Percentiles rank a stretch among this genome's conserved stretches.
Evolutionary conservation across 306 rosid genomes (phyloP).

Genomic region (Malus sylvestris): DNA sequence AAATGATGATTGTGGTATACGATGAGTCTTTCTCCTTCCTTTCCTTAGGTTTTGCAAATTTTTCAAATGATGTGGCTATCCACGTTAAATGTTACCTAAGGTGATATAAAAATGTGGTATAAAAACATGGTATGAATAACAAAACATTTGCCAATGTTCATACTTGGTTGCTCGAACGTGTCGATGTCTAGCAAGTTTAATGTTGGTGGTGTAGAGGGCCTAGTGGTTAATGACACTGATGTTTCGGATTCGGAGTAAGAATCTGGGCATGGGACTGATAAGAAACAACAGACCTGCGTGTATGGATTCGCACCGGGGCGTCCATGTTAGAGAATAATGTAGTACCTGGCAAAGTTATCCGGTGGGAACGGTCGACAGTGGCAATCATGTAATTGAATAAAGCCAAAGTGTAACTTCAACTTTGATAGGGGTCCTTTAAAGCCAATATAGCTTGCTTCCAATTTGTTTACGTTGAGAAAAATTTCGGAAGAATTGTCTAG

Average conservation of each 20-base stretch:
- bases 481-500: too few relatives aligned
- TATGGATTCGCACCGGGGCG: not conserved
- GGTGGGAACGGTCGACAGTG: not conserved
- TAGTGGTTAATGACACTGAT: conserved; percentile 14
- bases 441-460: too few relatives aligned
- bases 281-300: not conserved
- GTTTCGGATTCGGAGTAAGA: conserved; percentile 21
- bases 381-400: not conserved
- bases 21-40: too few relatives aligned
- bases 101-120: accelerated
- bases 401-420: not conserved
- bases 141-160: conserved; percentile 5
- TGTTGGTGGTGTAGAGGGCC: conserved; percentile 2
- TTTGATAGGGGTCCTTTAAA: not conserved
- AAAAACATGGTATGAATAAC: too few relatives aligned
- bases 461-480: too few relatives aligned
- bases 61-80: too few relatives aligned
- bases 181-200: conserved; percentile 13
- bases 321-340: conserved; percentile 13
- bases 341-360: not conserved
- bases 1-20: too few relatives aligned
- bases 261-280: conserved; percentile 19
- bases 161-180: not conserved
- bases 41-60: too few relatives aligned
- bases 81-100: accelerated